phyloP scores from a whole-genome alignment of 495 filamentous ascomycete species.

The Eremomyces bilateralis region DNA sequence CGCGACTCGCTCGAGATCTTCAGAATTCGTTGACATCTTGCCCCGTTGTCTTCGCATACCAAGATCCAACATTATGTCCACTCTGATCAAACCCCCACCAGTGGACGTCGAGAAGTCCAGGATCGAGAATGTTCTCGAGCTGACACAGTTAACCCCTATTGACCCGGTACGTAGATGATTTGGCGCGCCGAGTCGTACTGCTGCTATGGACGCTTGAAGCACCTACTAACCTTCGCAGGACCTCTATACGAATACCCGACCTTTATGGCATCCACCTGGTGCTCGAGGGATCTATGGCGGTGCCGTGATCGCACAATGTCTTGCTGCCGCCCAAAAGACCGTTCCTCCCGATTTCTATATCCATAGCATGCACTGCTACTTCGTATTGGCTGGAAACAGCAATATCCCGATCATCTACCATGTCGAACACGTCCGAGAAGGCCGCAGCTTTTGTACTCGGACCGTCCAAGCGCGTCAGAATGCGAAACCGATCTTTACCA shows the following conservation, averaged over 20 bases:
- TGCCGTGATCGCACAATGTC: conserved; percentile 75
- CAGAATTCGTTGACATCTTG: no score
- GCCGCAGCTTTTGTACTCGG: conserved; percentile 77
- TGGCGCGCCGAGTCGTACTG: no score
- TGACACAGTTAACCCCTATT: neutral
- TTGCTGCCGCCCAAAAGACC: conserved; percentile 72
- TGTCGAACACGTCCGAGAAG: conserved; percentile 79
- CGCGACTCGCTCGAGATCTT: no score
- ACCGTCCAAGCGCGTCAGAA: conserved; percentile 84
- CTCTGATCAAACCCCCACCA: conserved; percentile 2
- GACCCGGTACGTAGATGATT: conserved; percentile 3
- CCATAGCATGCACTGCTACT: conserved; percentile 98
- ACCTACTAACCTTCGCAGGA: neutral
- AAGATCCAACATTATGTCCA: no score
- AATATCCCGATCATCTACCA: conserved; percentile 77
- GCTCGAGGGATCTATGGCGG: conserved; percentile 89
- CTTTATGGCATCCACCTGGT: conserved; percentile 74
- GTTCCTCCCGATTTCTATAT: conserved; percentile 58
- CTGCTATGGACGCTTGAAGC: neutral
- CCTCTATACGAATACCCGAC: conserved; percentile 77
- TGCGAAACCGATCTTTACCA: conserved; percentile 84
- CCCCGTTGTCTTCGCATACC: no score
- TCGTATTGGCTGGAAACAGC: conserved; percentile 72
- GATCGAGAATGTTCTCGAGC: conserved; percentile 2
- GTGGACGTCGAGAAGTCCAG: neutral